Evolutionary conservation across 75 land plant species (phyloP).

Genomic region (Ceratopteris richardii): DNA sequence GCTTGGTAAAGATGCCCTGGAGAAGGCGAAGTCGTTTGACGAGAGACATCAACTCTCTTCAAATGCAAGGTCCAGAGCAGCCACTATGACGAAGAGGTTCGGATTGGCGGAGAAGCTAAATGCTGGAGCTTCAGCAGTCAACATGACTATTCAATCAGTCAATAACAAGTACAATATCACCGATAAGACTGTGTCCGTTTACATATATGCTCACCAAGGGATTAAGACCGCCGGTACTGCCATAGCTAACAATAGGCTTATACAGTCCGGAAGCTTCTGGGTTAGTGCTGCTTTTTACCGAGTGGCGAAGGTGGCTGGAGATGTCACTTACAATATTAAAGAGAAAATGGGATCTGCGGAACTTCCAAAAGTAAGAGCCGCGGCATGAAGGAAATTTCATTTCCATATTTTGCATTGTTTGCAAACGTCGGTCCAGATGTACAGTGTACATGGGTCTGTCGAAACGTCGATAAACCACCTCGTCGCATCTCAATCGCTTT

Average conservation of each 20-base stretch:
- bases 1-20: slow-evolving; percentile 64
- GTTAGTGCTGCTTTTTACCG: slow-evolving; percentile 53
- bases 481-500: no score
- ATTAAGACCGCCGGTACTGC: slow-evolving; percentile 65
- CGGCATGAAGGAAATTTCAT: no score
- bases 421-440: no score
- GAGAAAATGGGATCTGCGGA: neutral
- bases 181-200: slow-evolving; percentile 65
- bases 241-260: slow-evolving; percentile 52
- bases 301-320: slow-evolving; percentile 57
- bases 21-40: slow-evolving; percentile 64
- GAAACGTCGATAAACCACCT: no score
- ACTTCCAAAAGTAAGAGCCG: neutral
- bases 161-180: slow-evolving; percentile 74
- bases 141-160: slow-evolving; percentile 55
- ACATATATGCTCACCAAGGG: slow-evolving; percentile 61
- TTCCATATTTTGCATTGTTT: no score
- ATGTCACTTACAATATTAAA: slow-evolving; percentile 21
- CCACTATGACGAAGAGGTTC: slow-evolving; percentile 52
- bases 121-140: slow-evolving; percentile 45
- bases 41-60: slow-evolving; percentile 62
- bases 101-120: slow-evolving; percentile 59
- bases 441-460: no score
- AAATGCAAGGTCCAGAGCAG: slow-evolving; percentile 53
- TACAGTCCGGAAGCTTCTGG: slow-evolving; percentile 51